Evolutionary conservation across 495 filamentous ascomycete species (phyloP).

Genomic region (Hypoxylon crocopeplum): DNA sequence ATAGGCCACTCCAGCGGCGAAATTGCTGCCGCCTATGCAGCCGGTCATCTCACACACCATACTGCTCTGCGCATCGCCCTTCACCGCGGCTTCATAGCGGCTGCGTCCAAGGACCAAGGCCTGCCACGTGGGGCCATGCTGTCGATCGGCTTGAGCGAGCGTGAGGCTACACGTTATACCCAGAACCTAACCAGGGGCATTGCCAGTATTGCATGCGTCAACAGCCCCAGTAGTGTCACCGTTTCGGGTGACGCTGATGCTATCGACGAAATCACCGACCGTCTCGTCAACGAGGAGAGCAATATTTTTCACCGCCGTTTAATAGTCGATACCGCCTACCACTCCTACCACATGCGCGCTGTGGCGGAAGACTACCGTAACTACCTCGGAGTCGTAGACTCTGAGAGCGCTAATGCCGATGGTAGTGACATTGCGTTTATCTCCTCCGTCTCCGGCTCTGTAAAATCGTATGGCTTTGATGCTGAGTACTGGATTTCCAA

Average conservation of each 20-base stretch:
- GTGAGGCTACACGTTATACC: conserved; percentile 45
- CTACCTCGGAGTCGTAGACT: not conserved
- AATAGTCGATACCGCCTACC: conserved; percentile 52
- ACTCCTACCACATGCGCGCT: conserved; percentile 51
- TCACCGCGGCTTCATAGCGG: conserved; percentile 55
- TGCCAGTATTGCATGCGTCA: conserved; percentile 52
- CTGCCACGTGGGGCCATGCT: conserved; percentile 52
- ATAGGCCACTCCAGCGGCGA: conserved; percentile 68
- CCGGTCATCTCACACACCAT: conserved; percentile 40
- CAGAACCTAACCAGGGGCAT: conserved; percentile 32
- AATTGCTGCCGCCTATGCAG: conserved; percentile 56
- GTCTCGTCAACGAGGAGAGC: too few relatives aligned
- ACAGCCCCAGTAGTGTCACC: conserved; percentile 63
- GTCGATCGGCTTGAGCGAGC: conserved; percentile 50
- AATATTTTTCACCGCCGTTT: conserved; percentile 41
- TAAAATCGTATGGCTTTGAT: conserved; percentile 26
- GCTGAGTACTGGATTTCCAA: conserved; percentile 57
- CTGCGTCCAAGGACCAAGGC: conserved; percentile 45
- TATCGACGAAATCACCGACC: too few relatives aligned
- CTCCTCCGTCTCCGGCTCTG: conserved; percentile 40
- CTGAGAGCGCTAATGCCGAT: conserved; percentile 19
- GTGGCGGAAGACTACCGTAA: conserved; percentile 46
- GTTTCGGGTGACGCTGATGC: conserved; percentile 45
- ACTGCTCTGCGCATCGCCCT: conserved; percentile 40
- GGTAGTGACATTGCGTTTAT: conserved; percentile 41